Base-by-base conservation (phyloP, 495 filamentous ascomycete genomes). In the Aspergillus mulundensis region DNA sequence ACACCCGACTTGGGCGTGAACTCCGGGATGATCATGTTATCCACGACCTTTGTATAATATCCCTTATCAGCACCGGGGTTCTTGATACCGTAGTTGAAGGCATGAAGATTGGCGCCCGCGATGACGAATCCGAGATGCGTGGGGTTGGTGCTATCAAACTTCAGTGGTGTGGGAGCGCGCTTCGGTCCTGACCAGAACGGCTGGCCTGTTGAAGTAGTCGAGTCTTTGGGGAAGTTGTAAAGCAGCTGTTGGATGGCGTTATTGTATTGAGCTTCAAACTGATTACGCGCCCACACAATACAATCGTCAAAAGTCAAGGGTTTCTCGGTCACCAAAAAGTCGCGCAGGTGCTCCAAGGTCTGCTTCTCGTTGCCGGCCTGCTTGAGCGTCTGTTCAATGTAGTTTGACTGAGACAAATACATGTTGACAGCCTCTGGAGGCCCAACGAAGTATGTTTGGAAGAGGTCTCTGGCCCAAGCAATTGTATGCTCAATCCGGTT, bases 401-500 rank as follows among this genome's bases (percentile, higher is more conserved):
- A 99, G 69, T 96, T 90, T 12, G 93, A 82, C 69, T 97, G 88
- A 6, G 85, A 87, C 39, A 97, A 81, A 63, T 99, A 99, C 54
- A 95, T 83, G 70, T 99, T 99, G 62, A 93, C 92, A 15, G 92
- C 86, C 73, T 99, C 94, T 16, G 93, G 88, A 14, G 91, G 90
- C 52, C 92, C 91, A 56, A 95, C 90, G 62, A 96, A 99, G 54
- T 87, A 92, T 18, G 85, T 84, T 70, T 96, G 90, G 77, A 99
- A 99, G 19, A 96, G 77, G 65, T 97, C 94, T 43, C 93, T 84
- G 23, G 91, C 89, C 95, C 95, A 99, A 19, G 95, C 95, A 69
- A 99, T 99, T 5, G 95, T 99, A 66, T 99, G 95, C 74, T 99
- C 90, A 66, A 99, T 99, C 65, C 85, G 87, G 77, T 99, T 99